Percentiles rank a stretch among this genome's conserved stretches.
Conservation (phyloP, 176 grass and related monocot species). For the Ensete ventricosum region DNA sequence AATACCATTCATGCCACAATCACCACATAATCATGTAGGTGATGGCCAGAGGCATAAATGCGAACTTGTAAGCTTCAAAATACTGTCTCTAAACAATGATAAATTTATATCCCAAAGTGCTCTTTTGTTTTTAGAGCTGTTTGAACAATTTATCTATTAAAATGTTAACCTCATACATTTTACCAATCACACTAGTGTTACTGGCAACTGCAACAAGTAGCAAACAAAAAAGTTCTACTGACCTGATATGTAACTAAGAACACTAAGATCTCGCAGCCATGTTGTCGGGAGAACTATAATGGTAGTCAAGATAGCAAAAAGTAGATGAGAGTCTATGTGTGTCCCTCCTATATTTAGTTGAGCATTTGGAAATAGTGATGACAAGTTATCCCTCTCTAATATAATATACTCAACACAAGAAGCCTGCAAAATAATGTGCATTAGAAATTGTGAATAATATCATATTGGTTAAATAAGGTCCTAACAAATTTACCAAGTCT, state of each 20-base stretch:
- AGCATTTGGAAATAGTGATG: slow-evolving; percentile 68
- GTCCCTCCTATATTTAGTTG: slow-evolving; percentile 52
- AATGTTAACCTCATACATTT: background rate
- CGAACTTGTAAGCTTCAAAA: too few species aligned
- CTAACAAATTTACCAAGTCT: too few species aligned
- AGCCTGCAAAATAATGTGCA: slow-evolving; percentile 31
- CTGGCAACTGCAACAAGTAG: background rate
- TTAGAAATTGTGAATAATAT: background rate
- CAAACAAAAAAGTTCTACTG: background rate
- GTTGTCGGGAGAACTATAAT: slow-evolving; percentile 82
- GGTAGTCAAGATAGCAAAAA: slow-evolving; percentile 79
- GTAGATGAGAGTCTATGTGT: slow-evolving; percentile 46
- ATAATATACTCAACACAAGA: slow-evolving; percentile 98
- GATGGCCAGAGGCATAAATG: too few species aligned
- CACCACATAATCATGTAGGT: too few species aligned
- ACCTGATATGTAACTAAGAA: slow-evolving; percentile 93
- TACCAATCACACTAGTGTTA: background rate
- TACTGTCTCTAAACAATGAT: too few species aligned
- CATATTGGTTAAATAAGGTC: too few species aligned
- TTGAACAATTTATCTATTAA: background rate
- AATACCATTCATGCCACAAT: too few species aligned
- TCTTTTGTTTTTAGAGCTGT: background rate
- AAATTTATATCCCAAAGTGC: background rate
- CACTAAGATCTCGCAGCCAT: slow-evolving; percentile 79
- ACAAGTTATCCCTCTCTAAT: slow-evolving; percentile 83